Conservation (phyloP, 345 rosid genomes). For the Hypericum perforatum region DNA sequence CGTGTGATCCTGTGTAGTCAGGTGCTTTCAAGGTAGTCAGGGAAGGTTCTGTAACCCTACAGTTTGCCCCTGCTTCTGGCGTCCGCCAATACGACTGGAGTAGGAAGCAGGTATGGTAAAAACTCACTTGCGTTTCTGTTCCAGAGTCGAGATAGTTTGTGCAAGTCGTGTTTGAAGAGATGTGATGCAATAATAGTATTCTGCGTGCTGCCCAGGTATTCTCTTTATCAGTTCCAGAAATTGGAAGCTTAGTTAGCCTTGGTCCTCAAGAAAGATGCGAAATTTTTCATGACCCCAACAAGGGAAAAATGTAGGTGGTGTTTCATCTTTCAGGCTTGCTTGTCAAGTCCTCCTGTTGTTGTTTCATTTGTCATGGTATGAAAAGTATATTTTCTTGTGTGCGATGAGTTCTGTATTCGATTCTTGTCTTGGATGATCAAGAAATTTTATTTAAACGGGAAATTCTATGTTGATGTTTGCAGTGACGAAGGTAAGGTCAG, state of each 20-base stretch:
- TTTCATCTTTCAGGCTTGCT: no score
- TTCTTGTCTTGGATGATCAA: no score
- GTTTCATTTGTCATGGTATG: no score
- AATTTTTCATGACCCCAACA: conserved; percentile 77
- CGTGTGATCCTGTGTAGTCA: conserved; percentile 31
- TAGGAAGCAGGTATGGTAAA: conserved; percentile 57
- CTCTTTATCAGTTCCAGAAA: conserved; percentile 73
- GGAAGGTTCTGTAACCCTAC: conserved; percentile 64
- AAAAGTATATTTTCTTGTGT: no score
- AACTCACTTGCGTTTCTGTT: no score
- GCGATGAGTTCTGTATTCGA: no score
- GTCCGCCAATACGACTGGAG: conserved; percentile 83
- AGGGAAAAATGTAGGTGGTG: conserved; percentile 60
- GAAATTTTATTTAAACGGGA: neutral
- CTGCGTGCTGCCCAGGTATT: conserved; percentile 44
- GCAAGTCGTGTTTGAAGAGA: no score
- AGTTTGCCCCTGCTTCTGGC: conserved; percentile 82
- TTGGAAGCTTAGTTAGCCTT: conserved; percentile 61
- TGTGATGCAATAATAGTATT: conserved; percentile 4
- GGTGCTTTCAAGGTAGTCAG: conserved; percentile 65
- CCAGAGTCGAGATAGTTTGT: no score
- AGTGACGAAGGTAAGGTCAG: conserved; percentile 92
- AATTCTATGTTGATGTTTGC: conserved; percentile 15
- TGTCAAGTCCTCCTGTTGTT: no score
- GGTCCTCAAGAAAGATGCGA: conserved; percentile 68